Conservation (phyloP, 495 filamentous ascomycete genomes). For the Penicillium verhagenii region DNA sequence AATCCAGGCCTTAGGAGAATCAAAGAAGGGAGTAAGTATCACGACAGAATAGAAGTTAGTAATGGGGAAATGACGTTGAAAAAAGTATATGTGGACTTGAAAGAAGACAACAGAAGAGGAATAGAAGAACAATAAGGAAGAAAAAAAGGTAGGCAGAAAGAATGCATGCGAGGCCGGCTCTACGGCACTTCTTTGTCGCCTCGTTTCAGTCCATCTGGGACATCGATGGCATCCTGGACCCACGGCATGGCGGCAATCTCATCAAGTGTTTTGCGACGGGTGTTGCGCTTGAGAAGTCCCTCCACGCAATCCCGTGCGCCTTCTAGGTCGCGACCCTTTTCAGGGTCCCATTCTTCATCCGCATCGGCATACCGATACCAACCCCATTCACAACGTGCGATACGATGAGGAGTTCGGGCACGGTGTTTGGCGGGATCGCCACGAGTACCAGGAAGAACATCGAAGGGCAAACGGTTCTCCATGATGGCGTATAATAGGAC, state of each 20-base stretch:
- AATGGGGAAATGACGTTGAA: neutral
- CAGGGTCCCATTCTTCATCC: slow-evolving; percentile 67
- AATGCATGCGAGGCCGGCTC: slow-evolving; percentile 34
- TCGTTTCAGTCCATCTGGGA: slow-evolving; percentile 67
- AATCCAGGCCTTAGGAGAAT: neutral
- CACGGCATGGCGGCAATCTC: slow-evolving; percentile 70
- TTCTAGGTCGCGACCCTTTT: slow-evolving; percentile 59
- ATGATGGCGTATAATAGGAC: slow-evolving; percentile 92
- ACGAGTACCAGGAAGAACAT: slow-evolving; percentile 71
- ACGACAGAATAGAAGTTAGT: slow-evolving; percentile 3
- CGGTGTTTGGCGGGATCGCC: slow-evolving; percentile 69
- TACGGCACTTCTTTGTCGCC: slow-evolving; percentile 63
- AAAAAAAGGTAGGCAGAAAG: neutral
- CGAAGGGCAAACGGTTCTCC: slow-evolving; percentile 89
- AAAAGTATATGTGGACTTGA: neutral
- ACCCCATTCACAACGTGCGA: slow-evolving; percentile 89
- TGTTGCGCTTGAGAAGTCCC: slow-evolving; percentile 74
- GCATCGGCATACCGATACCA: slow-evolving; percentile 81
- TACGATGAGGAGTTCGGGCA: slow-evolving; percentile 82
- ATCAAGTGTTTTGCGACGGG: slow-evolving; percentile 68
- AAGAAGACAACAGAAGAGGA: slow-evolving; percentile 11
- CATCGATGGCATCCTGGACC: slow-evolving; percentile 70
- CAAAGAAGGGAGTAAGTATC: neutral
- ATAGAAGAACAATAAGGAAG: neutral
- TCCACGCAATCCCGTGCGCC: slow-evolving; percentile 81